Base-by-base conservation (phyloP, 192 early-diverging fungal species). In the Cladochytrium replicatum region DNA sequence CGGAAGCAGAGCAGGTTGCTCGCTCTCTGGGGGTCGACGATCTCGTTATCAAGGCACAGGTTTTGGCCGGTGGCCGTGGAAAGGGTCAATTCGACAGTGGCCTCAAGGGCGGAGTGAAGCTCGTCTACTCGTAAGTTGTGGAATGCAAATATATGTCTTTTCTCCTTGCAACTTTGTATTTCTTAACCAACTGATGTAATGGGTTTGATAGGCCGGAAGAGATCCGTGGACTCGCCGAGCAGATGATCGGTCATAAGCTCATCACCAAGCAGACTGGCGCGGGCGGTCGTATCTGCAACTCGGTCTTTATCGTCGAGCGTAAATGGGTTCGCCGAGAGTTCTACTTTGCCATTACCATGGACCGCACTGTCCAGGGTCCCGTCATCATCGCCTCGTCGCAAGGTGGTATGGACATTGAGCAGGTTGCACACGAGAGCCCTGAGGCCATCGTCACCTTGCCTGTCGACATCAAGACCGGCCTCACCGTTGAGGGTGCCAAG, bases 331-430 rank as follows among this genome's bases (percentile, higher is more conserved):
- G 92, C 55, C 84, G 85, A 54, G 93, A 97, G 77, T 97, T 86
- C 81, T 97, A 99, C 85, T 95, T 99, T 82, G 93, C 96, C 41
- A 90, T 99, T 62, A 67, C 95, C 48, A 86, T 93, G 88, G 96
- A 97, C 75, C 89, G 96, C 49, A 82, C 82, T 54, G 82, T 88
- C 41, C 82, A 86, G 46, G 93, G 93, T 38, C 93, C 96, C 28
- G 92, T 97, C 30, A 70, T 99, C 62, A 87, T 99, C 22, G 91
- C 91, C 50, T 95, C 91, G 38, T 87, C 87, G 41, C 88, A 99
- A 75, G 95, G 93, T 54, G 95, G 95, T 56, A 87, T 99, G 71
- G 92, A 99, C 58, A 97, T 99, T 65, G 93, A 99, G 69, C 75
- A 69, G 39, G 95, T 99, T 29, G 93, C 95, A 28, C 84, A 83